Base-by-base conservation (phyloP, 2,329 filamentous ascomycete species). In the Aspergillus ustus region DNA sequence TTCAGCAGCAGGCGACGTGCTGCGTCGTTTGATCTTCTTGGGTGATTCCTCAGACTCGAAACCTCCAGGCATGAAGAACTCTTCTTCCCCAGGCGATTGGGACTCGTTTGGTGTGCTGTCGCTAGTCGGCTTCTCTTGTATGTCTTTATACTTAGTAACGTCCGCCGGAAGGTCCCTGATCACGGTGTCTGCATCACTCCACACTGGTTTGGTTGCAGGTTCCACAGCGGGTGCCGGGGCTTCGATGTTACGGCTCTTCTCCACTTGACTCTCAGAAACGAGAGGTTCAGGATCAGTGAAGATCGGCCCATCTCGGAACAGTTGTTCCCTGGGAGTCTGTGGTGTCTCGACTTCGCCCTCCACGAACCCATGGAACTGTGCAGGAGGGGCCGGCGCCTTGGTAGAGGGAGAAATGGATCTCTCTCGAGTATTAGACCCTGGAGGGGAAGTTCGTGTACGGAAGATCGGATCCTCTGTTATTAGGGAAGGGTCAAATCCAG, bases 401-500 rank as follows among this genome's bases (percentile, higher is more conserved):
- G 80, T 78, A 59, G 79, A 83, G 6, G 86, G 82, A 17, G 77
- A 77, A 57, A 78, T 77, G 66, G 87, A 87, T 60, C 78, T 70
- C n/a, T 69, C 71, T 54, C 84, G 83, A 63, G 85, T 83, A 65
- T 86, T 83, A 4, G 86, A 84, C 4, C 84, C 84, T 4, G 87
- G 87, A 7, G 88, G 87, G 1, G 88, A 89, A 57, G 86, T 84
- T 29, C 89, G 86, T 54, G 82, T 83, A 65, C 85, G 85, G 69
- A 88, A 92, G 1, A 75, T 79, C 0, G 86, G 85, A 67, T 92
- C 83, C 50, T 91, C 81, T 40, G 90, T 88, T 50, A 92, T 87
- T 60, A 92, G 86, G 45, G 89, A 84, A 4, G 88, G 86, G 69
- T 91, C 84, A 65, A 92, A 92, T 0, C 90, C 90, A 50, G 87